Evolutionary conservation across 352 stramenopile species (phyloP), one percentile per base, ranked within the genome.

Genomic region (Discostella stelligera): DNA sequence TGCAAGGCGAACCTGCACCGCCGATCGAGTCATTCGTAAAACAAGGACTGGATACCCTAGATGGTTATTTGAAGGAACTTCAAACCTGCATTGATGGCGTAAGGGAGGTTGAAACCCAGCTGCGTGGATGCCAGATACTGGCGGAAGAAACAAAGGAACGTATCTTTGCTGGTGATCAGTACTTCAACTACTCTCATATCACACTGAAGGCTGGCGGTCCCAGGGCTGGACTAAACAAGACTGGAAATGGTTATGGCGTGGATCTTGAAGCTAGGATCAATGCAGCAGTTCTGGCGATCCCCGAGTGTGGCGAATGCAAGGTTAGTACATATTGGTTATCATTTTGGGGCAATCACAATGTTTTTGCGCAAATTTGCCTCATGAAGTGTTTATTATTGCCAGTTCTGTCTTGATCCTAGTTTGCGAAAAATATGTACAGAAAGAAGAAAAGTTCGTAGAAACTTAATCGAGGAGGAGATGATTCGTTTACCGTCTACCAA

Each of bases 161-260:
- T 25, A 93, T 93, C 58, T 72, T 82, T 10, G 46, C 75, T 61
- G 85, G 85, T 48, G 88, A 87, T 61, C 88, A 90, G 62, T 90
- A 91, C 79, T 82, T 91, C 16, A 93, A 93, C 67, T 91, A 89
- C 66, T 84, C 72, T 41, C 87, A 85, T 50, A 93, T 93, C 50
- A 86, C 74, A 14, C 72, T 92, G 1, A 91, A 89, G 50, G 81
- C 74, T 32, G 79, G 75, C 63, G 82, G 76, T 2, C 76, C 79
- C 11, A 84, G 65, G 30, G 67, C 75, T 11, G 79, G 69, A 2
- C 79, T 78, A 3, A 83, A 83, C 37, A 80, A 79, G 49, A 66
- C 54, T 62, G 65, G 74, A 27, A 71, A 63, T 27, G 72, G 75
- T 39, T 83, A 89, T 59, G 84, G 84, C 66, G 82, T 87, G 23